Evolutionary conservation across 345 rosid species (phyloP).

Genomic region (Arabis alpina): DNA sequence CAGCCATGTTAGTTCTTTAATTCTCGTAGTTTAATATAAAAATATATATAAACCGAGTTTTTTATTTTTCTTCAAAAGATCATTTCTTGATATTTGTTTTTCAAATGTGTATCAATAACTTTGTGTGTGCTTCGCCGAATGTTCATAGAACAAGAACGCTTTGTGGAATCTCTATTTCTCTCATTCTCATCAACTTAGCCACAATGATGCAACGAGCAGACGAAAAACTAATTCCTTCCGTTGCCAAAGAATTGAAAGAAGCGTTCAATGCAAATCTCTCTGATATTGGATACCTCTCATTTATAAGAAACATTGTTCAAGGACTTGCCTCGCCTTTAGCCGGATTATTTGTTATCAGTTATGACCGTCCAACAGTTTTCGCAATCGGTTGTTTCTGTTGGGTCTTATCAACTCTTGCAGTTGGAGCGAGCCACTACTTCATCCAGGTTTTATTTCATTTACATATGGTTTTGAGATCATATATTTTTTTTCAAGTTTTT

Average conservation of each 20-base stretch:
- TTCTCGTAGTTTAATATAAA: too few species aligned
- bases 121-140: constrained; percentile 13
- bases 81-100: too few species aligned
- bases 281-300: constrained; percentile 78
- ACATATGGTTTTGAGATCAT: constrained; percentile 28
- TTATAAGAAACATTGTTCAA: constrained; percentile 83
- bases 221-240: constrained; percentile 83
- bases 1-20: too few species aligned
- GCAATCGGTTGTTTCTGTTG: constrained; percentile 77
- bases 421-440: constrained; percentile 68
- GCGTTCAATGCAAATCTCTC: constrained; percentile 78
- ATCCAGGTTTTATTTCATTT: constrained; percentile 47
- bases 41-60: too few species aligned
- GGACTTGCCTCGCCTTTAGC: constrained; percentile 82
- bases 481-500: not conserved
- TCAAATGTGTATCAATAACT: not conserved
- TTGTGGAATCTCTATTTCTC: constrained; percentile 75
- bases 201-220: constrained; percentile 94
- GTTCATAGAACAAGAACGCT: constrained; percentile 62
- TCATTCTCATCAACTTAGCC: constrained; percentile 78
- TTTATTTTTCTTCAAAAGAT: too few species aligned
- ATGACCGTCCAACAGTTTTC: constrained; percentile 78
- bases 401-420: constrained; percentile 85
- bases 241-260: constrained; percentile 88
- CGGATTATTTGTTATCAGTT: constrained; percentile 67